phyloP scores from a whole-genome alignment of 768 basidiomycete genomes.

The Rhodotorula taiwanensis region DNA sequence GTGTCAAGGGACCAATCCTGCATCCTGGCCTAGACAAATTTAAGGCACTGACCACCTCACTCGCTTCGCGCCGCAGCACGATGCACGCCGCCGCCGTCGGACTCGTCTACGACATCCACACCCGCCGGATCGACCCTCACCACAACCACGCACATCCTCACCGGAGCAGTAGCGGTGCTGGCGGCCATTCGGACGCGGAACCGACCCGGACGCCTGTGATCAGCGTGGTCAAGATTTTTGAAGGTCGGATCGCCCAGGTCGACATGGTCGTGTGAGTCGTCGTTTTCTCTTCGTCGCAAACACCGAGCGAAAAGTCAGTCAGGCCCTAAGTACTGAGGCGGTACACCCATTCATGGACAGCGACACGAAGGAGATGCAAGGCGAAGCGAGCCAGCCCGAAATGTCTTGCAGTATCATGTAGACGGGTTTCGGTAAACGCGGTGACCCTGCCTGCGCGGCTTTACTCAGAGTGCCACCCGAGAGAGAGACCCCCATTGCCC shows the following conservation, averaged over 20 bases:
- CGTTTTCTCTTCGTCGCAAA: not conserved
- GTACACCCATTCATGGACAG: not conserved
- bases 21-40: too few relatives aligned
- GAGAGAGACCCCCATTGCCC: too few relatives aligned
- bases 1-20: too few relatives aligned
- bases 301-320: not conserved
- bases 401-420: not conserved
- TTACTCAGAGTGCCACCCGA: too few relatives aligned
- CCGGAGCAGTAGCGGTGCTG: not conserved
- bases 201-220: not conserved
- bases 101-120: constrained; percentile 24
- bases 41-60: too few relatives aligned
- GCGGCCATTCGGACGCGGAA: constrained; percentile 12
- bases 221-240: constrained; percentile 11
- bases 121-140: not conserved
- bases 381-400: not conserved
- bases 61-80: not conserved
- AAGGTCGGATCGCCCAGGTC: constrained; percentile 26
- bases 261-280: constrained; percentile 25
- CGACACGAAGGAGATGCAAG: constrained; percentile 1
- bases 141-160: not conserved
- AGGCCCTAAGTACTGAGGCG: too few relatives aligned
- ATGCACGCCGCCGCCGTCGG: constrained; percentile 27
- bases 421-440: not conserved
- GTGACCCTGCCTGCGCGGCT: too few relatives aligned